phyloP scores from a whole-genome alignment of 306 rosid genomes.

The Carpinus viminea region DNA sequence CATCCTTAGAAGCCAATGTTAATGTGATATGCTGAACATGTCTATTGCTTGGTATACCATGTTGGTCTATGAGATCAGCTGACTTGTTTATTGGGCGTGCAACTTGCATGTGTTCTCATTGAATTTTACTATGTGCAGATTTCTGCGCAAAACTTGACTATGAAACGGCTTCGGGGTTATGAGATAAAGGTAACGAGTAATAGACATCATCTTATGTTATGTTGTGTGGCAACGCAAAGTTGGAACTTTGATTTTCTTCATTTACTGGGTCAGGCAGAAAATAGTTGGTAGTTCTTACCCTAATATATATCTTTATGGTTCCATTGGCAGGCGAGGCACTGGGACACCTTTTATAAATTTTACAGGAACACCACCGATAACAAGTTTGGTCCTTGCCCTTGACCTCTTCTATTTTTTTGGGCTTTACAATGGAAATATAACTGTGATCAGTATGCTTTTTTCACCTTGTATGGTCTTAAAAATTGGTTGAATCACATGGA shows the following conservation, averaged over 20 bases:
- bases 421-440: not conserved
- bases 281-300: not conserved
- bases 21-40: not conserved
- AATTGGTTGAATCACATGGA: constrained; percentile 18
- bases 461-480: not conserved
- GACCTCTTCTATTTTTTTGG: constrained; percentile 11
- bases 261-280: not conserved
- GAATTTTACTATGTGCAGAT: constrained; percentile 54
- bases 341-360: constrained; percentile 88
- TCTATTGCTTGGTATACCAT: constrained; percentile 5
- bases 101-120: constrained; percentile 12
- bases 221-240: not conserved
- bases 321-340: constrained; percentile 73
- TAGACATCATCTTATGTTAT: not conserved
- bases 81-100: constrained; percentile 5
- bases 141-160: constrained; percentile 67
- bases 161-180: constrained; percentile 84
- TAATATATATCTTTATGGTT: constrained; percentile 14
- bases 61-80: not conserved
- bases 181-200: constrained; percentile 73
- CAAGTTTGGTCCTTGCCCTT: constrained; percentile 57
- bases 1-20: constrained; percentile 9
- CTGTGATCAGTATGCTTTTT: not conserved
- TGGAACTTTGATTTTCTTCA: not conserved
- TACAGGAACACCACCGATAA: constrained; percentile 87